Base-by-base conservation (phyloP, 1,284 basidiomycete species). In the Kwoniella shivajii region DNA sequence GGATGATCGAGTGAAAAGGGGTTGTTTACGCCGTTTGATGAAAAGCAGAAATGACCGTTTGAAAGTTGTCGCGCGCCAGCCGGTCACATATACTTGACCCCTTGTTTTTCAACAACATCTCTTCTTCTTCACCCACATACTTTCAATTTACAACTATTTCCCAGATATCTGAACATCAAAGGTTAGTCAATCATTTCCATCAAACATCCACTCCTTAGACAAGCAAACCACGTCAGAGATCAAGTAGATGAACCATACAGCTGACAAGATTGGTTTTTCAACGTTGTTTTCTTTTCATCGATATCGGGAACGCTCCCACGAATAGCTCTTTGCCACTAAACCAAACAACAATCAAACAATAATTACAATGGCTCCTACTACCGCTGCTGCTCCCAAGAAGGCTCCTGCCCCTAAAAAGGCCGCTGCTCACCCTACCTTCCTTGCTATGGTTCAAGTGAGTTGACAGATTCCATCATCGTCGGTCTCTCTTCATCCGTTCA, bases 391-490 rank as follows among this genome's bases (percentile, higher is more conserved):
- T 52, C 39, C 68, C 56, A 76, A 75, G 69, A 75, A 72, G 64
- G 63, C 72, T 53, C 51, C 76, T 18, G 58, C 70, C 37, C 48
- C 64, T 54, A 67, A 69, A 61, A 72, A 71, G 69, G 31, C 69
- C 26, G 37, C 73, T 27, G 31, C 71, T n/a, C 78, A 79, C 75
- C 78, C 78, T 44, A 72, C 76, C 37, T 80, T 77, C 72, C 69
- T 77, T 46, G 63, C 70, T 45, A 80, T 80, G 78, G 73, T 80
- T 71, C 76, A 77, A 74, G 78, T 80, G 59, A 74, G 78, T 69
- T 24, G 6, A 46, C n/a, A 29, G 10, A 22, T 24, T 10, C 22
- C 48, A 13, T 6, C 22, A 13, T 11, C 41, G 29, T 37, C 30
- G 20, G 14, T 26, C 22, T 20, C 24, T 13, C 18, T 22, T 22